Evolutionary conservation across 495 filamentous ascomycete genomes (phyloP).

Genomic region (Trichocladium uniseriatum): DNA sequence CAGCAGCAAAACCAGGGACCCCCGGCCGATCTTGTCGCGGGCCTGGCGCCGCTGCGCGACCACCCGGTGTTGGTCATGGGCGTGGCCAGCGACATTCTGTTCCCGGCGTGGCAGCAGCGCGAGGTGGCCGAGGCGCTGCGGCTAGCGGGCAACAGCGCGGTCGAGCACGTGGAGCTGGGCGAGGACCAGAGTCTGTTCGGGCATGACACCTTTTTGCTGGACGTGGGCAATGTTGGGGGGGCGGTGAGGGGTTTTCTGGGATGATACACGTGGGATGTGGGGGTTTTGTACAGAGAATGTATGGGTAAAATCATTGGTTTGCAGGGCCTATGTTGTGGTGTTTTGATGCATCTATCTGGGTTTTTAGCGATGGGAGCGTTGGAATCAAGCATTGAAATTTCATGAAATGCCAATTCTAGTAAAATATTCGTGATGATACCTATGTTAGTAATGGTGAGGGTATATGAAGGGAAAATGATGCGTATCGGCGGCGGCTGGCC

Average conservation of each 20-base stretch:
- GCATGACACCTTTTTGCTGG: conserved; percentile 92
- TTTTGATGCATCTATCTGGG: neutral
- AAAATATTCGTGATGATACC: too few relatives aligned
- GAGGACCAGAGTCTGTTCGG: conserved; percentile 90
- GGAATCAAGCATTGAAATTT: too few relatives aligned
- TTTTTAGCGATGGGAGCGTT: neutral
- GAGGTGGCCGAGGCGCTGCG: conserved; percentile 83
- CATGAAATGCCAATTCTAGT: too few relatives aligned
- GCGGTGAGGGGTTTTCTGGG: conserved; percentile 68
- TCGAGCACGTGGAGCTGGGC: conserved; percentile 82
- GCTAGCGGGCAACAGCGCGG: conserved; percentile 57
- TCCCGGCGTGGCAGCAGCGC: conserved; percentile 96
- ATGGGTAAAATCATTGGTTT: too few relatives aligned
- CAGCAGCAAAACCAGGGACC: conserved; percentile 35
- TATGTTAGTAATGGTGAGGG: too few relatives aligned
- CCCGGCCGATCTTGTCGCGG: conserved; percentile 68
- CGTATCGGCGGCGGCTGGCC: too few relatives aligned
- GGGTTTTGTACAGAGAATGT: too few relatives aligned
- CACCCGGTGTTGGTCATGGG: conserved; percentile 83
- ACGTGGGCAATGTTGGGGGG: conserved; percentile 85
- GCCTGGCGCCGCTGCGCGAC: conserved; percentile 58
- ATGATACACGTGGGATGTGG: conserved; percentile 16
- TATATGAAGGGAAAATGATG: too few relatives aligned
- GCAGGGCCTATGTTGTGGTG: too few relatives aligned
- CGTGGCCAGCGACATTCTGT: conserved; percentile 91